Base-by-base conservation (phyloP, 208 protist genomes). In the Wallacemonas collosoma region DNA sequence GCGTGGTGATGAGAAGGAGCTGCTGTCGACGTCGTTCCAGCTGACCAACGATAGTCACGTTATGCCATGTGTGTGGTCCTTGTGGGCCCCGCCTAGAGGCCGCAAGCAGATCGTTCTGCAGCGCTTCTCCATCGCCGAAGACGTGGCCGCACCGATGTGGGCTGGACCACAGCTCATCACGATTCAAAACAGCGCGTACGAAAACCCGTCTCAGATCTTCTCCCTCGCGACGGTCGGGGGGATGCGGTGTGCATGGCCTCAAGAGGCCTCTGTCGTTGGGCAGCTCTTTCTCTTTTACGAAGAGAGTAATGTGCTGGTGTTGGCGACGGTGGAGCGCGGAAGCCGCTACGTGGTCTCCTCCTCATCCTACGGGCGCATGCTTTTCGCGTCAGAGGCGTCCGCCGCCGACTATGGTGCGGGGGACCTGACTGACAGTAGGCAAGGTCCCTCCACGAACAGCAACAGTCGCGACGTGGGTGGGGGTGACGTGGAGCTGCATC, bases 201-300 rank as follows among this genome's bases (percentile, higher is more conserved):
- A 70, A 7, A 81, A 77, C 70, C 80, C 80, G 7, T 72, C 80
- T 5, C 80, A 85, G 66, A 69, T 81, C 38, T 81, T 85, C 43
- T 44, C 80, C 5, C 73, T 81, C 9, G 62, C 61, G 61, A 71
- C 68, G 36, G 66, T 81, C 14, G 57, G 70, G 8, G 70, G 70
- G 6, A 60, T 40, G 45, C 60, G 70, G 5, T 51, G 58, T 15
- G 60, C 70, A 5, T 74, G 70, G 70, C 43, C 70, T 14, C 57
- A 75, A 41, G 76, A 79, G 61, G 48, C 75, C 1, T 61, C 76
- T 2, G 63, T 80, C 9, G 70, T 81, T 43, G 71, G 73, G 1
- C 80, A 73, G n/a, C 70, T 85, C 45, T 81, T 85, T 48, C 73
- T 85, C 26, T 85, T 76, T 56, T 85, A 85, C 57, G 80, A 75